Evolutionary conservation across 2,329 filamentous ascomycete genomes (phyloP).

Genomic region (Samsoniella hepiali): DNA sequence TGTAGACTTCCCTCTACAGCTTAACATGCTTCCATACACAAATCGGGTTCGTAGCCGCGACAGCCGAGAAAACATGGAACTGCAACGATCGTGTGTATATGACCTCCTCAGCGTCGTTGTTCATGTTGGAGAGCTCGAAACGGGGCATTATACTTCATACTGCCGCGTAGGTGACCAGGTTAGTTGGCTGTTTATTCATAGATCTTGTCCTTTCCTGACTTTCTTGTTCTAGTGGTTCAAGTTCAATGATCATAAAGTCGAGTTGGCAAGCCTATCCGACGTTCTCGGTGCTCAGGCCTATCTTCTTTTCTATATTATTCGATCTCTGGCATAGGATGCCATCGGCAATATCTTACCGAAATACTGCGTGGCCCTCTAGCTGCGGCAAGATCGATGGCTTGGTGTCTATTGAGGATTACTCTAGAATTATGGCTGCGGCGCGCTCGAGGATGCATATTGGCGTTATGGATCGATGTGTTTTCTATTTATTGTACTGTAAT

Average conservation of each 20-base stretch:
- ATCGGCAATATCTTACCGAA: not conserved
- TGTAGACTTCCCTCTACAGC: slow-evolving; percentile 78
- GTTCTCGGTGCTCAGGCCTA: slow-evolving; percentile 86
- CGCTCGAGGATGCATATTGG: not conserved
- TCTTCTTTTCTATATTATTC: slow-evolving; percentile 80
- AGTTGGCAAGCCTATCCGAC: slow-evolving; percentile 76
- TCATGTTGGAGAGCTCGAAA: slow-evolving; percentile 89
- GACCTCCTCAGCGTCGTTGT: slow-evolving; percentile 88
- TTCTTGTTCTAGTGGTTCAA: slow-evolving; percentile 71
- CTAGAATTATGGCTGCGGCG: not conserved
- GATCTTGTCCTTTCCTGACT: slow-evolving; percentile 17
- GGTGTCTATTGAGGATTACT: not conserved
- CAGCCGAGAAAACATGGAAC: slow-evolving; percentile 51
- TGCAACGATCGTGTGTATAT: slow-evolving; percentile 69
- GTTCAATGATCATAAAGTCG: slow-evolving; percentile 93
- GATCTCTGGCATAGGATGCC: slow-evolving; percentile 48
- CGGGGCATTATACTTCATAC: slow-evolving; percentile 90
- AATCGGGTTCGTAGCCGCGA: slow-evolving; percentile 57
- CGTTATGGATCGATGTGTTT: not conserved
- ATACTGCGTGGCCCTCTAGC: not conserved
- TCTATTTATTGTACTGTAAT: not conserved
- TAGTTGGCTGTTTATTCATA: slow-evolving; percentile 14
- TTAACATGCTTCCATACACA: slow-evolving; percentile 91
- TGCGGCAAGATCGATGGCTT: not conserved
- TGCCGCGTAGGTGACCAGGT: slow-evolving; percentile 72